Evolutionary conservation across 441 rosid genomes (phyloP), one percentile per base, ranked within the genome.

Genomic region (Pelargonium fulgidum): DNA sequence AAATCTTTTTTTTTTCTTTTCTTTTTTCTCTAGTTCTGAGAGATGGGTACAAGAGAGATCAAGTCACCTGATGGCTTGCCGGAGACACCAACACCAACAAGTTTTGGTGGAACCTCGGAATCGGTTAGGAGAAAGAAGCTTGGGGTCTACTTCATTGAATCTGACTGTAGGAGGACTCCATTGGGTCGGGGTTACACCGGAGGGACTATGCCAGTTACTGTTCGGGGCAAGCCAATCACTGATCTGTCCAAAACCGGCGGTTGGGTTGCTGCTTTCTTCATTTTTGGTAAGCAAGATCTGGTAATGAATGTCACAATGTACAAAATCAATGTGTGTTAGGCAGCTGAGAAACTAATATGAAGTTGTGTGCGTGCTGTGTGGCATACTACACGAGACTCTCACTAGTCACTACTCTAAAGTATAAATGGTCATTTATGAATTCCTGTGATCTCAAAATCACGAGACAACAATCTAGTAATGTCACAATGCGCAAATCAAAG

Each of bases 171-270:
- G 79, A 80, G 91, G 66, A 85, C 82, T 72, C 86, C 97, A 58
- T 82, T 89, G 11, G 91, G 97, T 26, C 93, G 90, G 33, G 93
- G 97, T 45, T 87, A 89, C 76, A 86, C 91, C 4, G 96, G 92
- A 67, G 97, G 98, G 62, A 85, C 90, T 39, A 86, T 92, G 12
- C 98, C 97, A 0, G 97, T 93, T 44, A 79, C 91, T 70, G 79
- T 93, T 69, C 91, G 70, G 36, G 94, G 96, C 24, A 91, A 93
- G 68, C 97, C 96, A 61, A 91, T 93, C 29, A 24, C 89, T 0
- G 87, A 93, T 77, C 96, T 91, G 63, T 86, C 97, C 0, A 87
- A 80, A 76, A 90, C 98, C 3, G 98, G 97, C 39, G 97, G 98
- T 68, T 91, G 98, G 98, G 68, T 82, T 48, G 98, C 97, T 9